Percentiles rank a stretch among this genome's conserved stretches.
phyloP scores from a whole-genome alignment of 2,329 filamentous ascomycete species.

The Mycogone perniciosa region DNA sequence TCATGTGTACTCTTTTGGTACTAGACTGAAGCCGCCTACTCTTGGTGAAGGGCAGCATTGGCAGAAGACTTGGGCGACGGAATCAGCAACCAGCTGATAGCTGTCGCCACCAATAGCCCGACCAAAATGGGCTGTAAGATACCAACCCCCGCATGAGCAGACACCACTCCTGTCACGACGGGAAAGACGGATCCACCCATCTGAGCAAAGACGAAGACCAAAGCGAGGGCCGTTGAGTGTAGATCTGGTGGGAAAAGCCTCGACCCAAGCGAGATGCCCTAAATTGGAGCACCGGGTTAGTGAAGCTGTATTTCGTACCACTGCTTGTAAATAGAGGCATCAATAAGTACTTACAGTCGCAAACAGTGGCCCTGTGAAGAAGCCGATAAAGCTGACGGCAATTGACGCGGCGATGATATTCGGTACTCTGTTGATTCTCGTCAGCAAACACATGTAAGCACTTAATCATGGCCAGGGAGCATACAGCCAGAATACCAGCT shows the following conservation, averaged over 20 bases:
- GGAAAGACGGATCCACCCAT: slow-evolving; percentile 51
- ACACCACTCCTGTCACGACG: slow-evolving; percentile 47
- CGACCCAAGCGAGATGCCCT: slow-evolving; percentile 49
- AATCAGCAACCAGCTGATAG: slow-evolving; percentile 40
- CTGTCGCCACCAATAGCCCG: slow-evolving; percentile 39
- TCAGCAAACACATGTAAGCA: background rate
- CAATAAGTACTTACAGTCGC: slow-evolving; percentile 37
- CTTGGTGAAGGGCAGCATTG: slow-evolving; percentile 27
- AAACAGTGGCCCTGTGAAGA: slow-evolving; percentile 54
- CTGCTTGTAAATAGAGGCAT: background rate
- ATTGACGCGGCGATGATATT: slow-evolving; percentile 45
- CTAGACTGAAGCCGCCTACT: slow-evolving; percentile 17
- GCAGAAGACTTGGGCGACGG: slow-evolving; percentile 28
- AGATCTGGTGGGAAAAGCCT: slow-evolving; percentile 40
- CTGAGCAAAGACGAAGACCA: slow-evolving; percentile 53
- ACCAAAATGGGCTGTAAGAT: slow-evolving; percentile 48
- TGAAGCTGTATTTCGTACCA: rapidly evolving
- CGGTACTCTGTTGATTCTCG: slow-evolving; percentile 25
- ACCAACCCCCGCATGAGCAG: slow-evolving; percentile 36
- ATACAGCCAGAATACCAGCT: slow-evolving; percentile 56
- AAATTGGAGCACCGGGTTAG: background rate
- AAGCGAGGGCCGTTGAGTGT: slow-evolving; percentile 32
- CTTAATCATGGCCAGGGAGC: slow-evolving; percentile 14
- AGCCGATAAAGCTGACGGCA: slow-evolving; percentile 47
- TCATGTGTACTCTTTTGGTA: background rate